These are phyloP conservation scores for Miscanthus sacchariflorus DNA, from an alignment of 202 grass and related monocot species.

Conservation along the genomic window DNA sequence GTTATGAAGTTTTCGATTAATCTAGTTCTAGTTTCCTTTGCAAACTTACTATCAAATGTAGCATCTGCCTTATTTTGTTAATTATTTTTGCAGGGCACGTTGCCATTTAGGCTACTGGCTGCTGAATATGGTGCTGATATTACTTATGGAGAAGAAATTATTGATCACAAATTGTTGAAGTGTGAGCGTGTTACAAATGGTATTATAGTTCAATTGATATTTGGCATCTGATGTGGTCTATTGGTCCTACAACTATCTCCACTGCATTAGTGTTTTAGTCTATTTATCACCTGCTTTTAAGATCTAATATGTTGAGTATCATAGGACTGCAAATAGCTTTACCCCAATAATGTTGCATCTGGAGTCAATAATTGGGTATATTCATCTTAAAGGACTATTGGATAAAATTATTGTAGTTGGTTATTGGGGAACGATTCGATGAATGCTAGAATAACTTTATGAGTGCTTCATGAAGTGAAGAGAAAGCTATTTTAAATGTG, in stretches of 20 bases:
- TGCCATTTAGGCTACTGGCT: slow-evolving; percentile 86
- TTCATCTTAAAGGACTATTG: slow-evolving; percentile 25
- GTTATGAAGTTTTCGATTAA: background rate
- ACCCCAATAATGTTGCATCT: slow-evolving; percentile 24
- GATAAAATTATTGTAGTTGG: background rate
- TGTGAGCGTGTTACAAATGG: slow-evolving; percentile 87
- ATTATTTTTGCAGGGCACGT: slow-evolving; percentile 67
- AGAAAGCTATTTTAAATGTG: slow-evolving; percentile 16
- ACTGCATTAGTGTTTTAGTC: background rate
- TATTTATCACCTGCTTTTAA: background rate
- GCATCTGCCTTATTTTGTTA: slow-evolving; percentile 42
- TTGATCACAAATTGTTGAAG: slow-evolving; percentile 91
- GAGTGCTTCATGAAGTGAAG: slow-evolving; percentile 2
- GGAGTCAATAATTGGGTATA: slow-evolving; percentile 24
- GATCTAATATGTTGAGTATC: background rate
- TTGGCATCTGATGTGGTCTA: slow-evolving; percentile 36
- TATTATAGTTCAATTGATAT: slow-evolving; percentile 45
- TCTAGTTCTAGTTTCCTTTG: background rate
- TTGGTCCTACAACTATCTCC: slow-evolving; percentile 17
- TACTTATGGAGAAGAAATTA: slow-evolving; percentile 97
- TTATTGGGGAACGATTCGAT: background rate
- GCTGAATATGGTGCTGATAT: slow-evolving; percentile 97
- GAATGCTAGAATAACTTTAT: background rate
- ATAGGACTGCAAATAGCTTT: slow-evolving; percentile 12
- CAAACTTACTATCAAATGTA: background rate